Evolutionary conservation across 192 early-diverging fungal species (phyloP), one percentile per base, ranked within the genome.

Genomic region (Coemansia erecta): DNA sequence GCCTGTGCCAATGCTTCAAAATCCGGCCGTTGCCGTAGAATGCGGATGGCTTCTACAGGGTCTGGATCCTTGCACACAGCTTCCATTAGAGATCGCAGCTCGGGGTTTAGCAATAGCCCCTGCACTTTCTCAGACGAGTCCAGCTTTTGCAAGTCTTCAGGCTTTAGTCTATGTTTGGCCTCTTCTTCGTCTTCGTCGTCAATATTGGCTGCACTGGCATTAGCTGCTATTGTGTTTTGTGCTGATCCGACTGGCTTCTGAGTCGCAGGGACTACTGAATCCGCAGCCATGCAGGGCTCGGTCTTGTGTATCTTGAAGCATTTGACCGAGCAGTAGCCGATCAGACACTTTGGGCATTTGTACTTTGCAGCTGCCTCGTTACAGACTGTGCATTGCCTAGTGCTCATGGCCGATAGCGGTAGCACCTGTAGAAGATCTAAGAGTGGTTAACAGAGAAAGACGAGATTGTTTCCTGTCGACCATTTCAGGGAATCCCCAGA

Each of bases 241-340:
- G 42, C 43, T 42, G 55, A 5, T 41, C 48, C 31, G 21, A 22
- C 43, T 39, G 47, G 24, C 11, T 22, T 48, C 21, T 35, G 13
- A 13, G 18, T 26, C 10, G 33, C 22, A 19, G 47, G 0, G 26
- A 13, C 10, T 13, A 40, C 46, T 33, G 49, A 7, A 19, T 41
- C n/a, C 14, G 54, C 47, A 8, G 47, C 17, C 53, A 40, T 41
- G 52, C 76, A 79, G 46, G 59, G 63, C 51, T 72, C 64, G 19
- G 58, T 52, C 41, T 72, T 72, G 70, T 79, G 76, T 15, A 60
- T 40, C 42, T 59, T 62, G 52, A 61, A 79, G 60, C 76, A 79
- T 18, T 58, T 62, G 31, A 69, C 70, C 22, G 76, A 79, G 49
- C 76, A 79, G 53, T 79, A 79, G n/a, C 70, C 63, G 8, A 47